Evolutionary conservation across 306 rosid species (phyloP).

Genomic region (Myrica gale): DNA sequence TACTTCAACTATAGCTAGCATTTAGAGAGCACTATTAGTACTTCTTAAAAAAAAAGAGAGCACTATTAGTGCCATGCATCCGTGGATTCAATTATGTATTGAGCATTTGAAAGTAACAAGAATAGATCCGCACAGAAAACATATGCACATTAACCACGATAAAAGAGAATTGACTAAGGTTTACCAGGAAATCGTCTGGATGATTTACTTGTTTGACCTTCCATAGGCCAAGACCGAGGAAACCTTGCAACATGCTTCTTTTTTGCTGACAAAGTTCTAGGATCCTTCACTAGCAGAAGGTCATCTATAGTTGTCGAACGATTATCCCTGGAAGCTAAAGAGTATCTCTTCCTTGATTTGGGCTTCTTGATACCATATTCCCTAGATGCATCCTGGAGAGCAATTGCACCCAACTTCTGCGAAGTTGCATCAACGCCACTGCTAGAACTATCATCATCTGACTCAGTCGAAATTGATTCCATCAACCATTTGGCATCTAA

Average conservation of each 20-base stretch:
- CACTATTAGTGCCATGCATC: background rate
- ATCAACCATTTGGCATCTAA: slow-evolving; percentile 74
- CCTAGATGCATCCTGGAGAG: slow-evolving; percentile 75
- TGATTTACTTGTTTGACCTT: slow-evolving; percentile 58
- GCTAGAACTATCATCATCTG: slow-evolving; percentile 60
- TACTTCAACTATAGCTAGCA: background rate
- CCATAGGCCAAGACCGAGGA: slow-evolving; percentile 78
- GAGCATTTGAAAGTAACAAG: background rate
- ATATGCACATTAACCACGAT: slow-evolving; percentile 1
- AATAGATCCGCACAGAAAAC: background rate
- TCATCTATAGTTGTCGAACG: slow-evolving; percentile 50
- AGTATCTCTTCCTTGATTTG: slow-evolving; percentile 45
- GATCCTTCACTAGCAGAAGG: slow-evolving; percentile 54
- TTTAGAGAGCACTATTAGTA: background rate
- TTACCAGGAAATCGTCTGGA: slow-evolving; percentile 71
- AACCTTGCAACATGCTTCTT: slow-evolving; percentile 56
- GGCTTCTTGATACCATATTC: slow-evolving; percentile 61
- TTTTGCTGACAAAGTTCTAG: slow-evolving; percentile 45
- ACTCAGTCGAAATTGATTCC: slow-evolving; percentile 45
- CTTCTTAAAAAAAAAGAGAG: too few species aligned
- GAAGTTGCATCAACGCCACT: slow-evolving; percentile 53
- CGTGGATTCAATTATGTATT: background rate
- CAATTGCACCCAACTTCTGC: slow-evolving; percentile 69
- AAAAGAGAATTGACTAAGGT: slow-evolving; percentile 11
- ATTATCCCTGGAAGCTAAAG: slow-evolving; percentile 30